Percentiles rank a stretch among this genome's conserved stretches.
Conservation (phyloP, 2,329 filamentous ascomycete species). For the Calonectria hawksworthii region DNA sequence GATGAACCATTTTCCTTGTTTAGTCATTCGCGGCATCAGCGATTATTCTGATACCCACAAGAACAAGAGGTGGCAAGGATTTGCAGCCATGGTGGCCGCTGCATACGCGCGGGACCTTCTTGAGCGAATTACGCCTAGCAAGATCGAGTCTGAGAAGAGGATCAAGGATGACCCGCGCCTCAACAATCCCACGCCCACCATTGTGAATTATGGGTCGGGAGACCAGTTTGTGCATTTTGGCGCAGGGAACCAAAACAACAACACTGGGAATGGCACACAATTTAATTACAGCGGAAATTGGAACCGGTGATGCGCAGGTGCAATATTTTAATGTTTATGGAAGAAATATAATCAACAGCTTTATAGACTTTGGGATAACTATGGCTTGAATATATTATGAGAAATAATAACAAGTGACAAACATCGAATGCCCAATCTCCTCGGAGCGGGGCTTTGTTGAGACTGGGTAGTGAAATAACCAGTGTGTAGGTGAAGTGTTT, state of each 20-base stretch:
- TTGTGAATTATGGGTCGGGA: neutral
- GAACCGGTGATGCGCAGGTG: neutral
- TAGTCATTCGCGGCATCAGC: constrained; percentile 54
- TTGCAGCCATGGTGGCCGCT: constrained; percentile 51
- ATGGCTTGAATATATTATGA: neutral
- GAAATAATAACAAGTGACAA: too few species aligned
- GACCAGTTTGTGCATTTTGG: neutral
- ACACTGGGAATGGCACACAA: neutral
- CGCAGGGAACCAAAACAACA: neutral
- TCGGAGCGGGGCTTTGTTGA: too few species aligned
- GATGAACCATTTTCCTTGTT: constrained; percentile 44
- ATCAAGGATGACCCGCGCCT: neutral
- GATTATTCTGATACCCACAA: constrained; percentile 54
- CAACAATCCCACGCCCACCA: neutral
- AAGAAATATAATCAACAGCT: neutral
- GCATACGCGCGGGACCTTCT: constrained; percentile 34
- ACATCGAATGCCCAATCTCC: too few species aligned
- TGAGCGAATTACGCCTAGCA: neutral
- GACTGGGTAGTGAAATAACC: too few species aligned
- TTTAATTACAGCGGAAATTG: neutral
- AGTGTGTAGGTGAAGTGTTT: too few species aligned
- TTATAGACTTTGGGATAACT: neutral
- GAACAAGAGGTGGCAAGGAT: constrained; percentile 48
- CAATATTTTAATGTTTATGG: neutral
- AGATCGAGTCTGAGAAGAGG: neutral